These are phyloP conservation scores for Solanum tarijense DNA, from an alignment of 257 asterid species.

Conservation along the genomic window DNA sequence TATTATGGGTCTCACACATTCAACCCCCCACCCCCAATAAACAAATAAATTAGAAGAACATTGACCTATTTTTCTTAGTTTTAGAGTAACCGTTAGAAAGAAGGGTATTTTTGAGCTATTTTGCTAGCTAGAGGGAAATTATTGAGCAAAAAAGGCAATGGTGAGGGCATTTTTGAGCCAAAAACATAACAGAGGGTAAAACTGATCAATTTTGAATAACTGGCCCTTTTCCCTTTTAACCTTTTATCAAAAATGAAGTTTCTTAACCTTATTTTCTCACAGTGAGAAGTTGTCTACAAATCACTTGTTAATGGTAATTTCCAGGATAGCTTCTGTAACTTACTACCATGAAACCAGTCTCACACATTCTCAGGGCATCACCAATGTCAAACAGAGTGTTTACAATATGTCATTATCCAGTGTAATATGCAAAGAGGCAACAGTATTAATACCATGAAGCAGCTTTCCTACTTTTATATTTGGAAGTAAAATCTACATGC, in stretches of 20 bases:
- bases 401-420: neutral
- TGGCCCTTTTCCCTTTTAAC: neutral
- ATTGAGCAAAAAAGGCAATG: neutral
- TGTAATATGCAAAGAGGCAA: neutral
- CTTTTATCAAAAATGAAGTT: neutral
- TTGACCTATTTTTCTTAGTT: neutral
- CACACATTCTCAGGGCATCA: neutral
- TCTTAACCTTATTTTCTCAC: neutral
- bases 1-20: neutral
- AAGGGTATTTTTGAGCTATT: neutral
- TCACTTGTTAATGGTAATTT: neutral
- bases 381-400: neutral
- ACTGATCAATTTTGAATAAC: neutral
- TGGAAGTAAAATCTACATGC: neutral
- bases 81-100: neutral
- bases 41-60: neutral
- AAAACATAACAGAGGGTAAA: neutral
- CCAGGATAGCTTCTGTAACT: neutral
- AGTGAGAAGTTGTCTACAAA: neutral
- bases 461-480: neutral
- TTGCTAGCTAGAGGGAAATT: neutral
- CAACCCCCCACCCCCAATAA: neutral
- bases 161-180: neutral
- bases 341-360: neutral
- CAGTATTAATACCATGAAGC: neutral